Percentiles rank a stretch among this genome's conserved stretches.
Evolutionary conservation across 2,329 filamentous ascomycete genomes (phyloP).

Genomic region (Alternaria brassicae): DNA sequence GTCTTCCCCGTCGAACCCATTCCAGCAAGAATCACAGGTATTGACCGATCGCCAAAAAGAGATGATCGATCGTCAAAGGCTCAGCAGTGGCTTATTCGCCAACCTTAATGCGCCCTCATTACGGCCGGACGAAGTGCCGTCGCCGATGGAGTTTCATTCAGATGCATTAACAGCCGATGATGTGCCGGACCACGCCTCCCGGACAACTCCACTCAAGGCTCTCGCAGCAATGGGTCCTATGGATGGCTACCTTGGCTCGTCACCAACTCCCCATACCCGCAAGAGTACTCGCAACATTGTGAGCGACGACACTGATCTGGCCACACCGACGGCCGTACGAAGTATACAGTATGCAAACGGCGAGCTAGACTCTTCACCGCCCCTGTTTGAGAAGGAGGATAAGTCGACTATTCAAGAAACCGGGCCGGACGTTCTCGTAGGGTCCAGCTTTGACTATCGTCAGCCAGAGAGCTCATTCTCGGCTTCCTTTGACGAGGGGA

Average conservation of each 20-base stretch:
- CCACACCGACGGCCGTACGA: slow-evolving; percentile 40
- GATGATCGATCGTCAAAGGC: slow-evolving; percentile 73
- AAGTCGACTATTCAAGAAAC: neutral
- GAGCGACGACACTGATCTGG: slow-evolving; percentile 36
- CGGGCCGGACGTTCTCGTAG: slow-evolving; percentile 14
- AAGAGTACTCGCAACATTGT: slow-evolving; percentile 33
- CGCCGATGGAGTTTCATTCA: slow-evolving; percentile 40
- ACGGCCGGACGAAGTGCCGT: slow-evolving; percentile 23
- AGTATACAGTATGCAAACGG: slow-evolving; percentile 31
- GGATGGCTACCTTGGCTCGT: slow-evolving; percentile 47
- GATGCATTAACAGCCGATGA: slow-evolving; percentile 38
- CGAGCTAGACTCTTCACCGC: slow-evolving; percentile 49
- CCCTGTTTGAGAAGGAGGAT: slow-evolving; percentile 29
- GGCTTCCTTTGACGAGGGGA: slow-evolving; percentile 42
- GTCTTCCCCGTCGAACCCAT: slow-evolving; percentile 60
- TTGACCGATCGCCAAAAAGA: slow-evolving; percentile 83
- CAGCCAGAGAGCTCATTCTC: slow-evolving; percentile 26
- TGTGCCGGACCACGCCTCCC: slow-evolving; percentile 26
- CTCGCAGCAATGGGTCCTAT: slow-evolving; percentile 42
- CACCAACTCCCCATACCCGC: slow-evolving; percentile 46
- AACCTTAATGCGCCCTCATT: slow-evolving; percentile 57
- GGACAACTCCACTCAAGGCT: slow-evolving; percentile 36
- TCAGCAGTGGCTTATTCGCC: slow-evolving; percentile 71
- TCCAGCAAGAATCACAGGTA: slow-evolving; percentile 69
- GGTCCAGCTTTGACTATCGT: slow-evolving; percentile 31